Evolutionary conservation across 2,329 filamentous ascomycete species (phyloP).

Genomic region (Phaeophleospora eucalypticola): DNA sequence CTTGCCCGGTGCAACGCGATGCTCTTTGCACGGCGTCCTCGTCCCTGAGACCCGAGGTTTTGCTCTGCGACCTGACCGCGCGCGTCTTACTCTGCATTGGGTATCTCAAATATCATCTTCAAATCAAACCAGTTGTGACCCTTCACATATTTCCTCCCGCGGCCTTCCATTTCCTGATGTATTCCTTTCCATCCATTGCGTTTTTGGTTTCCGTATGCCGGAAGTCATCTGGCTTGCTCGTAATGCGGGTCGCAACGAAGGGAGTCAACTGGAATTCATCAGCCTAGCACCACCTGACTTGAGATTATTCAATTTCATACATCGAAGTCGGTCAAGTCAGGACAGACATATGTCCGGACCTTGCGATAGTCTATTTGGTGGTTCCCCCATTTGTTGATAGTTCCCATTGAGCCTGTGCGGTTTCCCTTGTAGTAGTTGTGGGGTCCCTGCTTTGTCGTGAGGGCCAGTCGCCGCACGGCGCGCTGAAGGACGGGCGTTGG

Average conservation of each 20-base stretch:
- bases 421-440: conserved; percentile 98
- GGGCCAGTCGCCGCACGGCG: conserved; percentile 67
- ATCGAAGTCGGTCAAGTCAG: conserved; percentile 66
- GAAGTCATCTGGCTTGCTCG: conserved; percentile 51
- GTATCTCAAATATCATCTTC: no score
- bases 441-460: conserved; percentile 90
- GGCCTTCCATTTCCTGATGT: conserved; percentile 33
- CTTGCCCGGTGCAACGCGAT: no score
- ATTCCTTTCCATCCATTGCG: conserved; percentile 31
- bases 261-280: conserved; percentile 63
- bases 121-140: no score
- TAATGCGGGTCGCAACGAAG: conserved; percentile 65
- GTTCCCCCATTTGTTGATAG: conserved; percentile 75
- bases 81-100: no score
- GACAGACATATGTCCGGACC: conserved; percentile 86
- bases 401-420: conserved; percentile 79
- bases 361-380: conserved; percentile 82
- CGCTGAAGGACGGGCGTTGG: conserved; percentile 64
- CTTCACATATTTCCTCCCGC: conserved; percentile 32
- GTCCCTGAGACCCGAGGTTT: no score
- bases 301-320: conserved; percentile 42
- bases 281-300: background rate
- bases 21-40: no score
- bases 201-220: conserved; percentile 25
- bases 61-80: no score